Base-by-base conservation (phyloP, 2,329 filamentous ascomycete genomes). In the Aspergillus niger region DNA sequence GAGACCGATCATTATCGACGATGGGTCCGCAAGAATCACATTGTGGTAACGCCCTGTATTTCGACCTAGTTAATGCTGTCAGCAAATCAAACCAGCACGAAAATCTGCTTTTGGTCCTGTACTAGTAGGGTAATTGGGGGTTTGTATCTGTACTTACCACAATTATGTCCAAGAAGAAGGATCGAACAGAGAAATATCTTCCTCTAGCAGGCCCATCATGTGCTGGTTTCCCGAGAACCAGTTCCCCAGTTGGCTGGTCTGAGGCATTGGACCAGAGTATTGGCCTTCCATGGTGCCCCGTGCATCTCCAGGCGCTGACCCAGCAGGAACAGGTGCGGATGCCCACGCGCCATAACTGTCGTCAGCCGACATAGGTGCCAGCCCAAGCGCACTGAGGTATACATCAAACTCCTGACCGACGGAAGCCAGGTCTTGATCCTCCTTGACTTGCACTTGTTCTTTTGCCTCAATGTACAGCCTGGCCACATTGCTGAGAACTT, bases 151-250 rank as follows among this genome's bases (percentile, higher is more conserved):
- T 22, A 32, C 11, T 30, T 13, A 50, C 47, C 44, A 32, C 8
- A 15, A 8, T 43, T 55, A 64, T 15, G 52, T 48, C 51, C 60
- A 63, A 30, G 49, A 49, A 2, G 63, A 61, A 22, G 67, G 65
- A 56, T 71, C 68, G 32, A 74, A 70, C 26, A 72, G 68, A n/a
- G 70, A 70, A 24, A 76, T 50, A 66, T 89, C 86, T 60, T 88
- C 85, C 69, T 90, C 87, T 69, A 89, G 72, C 59, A 89, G 69
- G 0, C 85, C 85, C 78, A 89, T 82, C 77, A 90, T 84, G 66
- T 88, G 86, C 57, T 83, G 81, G 61, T 85, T 89, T 1, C 86
- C 85, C 3, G 84, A 86, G 65, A 88, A 89, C 87, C 87, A 89
- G 63, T 88, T 86, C 2, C 84, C 84, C 61, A 89, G 73, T 20